Percentiles rank a stretch among this genome's conserved stretches.
These are phyloP conservation scores for Suhomyces choctaworum DNA, from an alignment of 1,139 yeast species.

Conservation along the genomic window DNA sequence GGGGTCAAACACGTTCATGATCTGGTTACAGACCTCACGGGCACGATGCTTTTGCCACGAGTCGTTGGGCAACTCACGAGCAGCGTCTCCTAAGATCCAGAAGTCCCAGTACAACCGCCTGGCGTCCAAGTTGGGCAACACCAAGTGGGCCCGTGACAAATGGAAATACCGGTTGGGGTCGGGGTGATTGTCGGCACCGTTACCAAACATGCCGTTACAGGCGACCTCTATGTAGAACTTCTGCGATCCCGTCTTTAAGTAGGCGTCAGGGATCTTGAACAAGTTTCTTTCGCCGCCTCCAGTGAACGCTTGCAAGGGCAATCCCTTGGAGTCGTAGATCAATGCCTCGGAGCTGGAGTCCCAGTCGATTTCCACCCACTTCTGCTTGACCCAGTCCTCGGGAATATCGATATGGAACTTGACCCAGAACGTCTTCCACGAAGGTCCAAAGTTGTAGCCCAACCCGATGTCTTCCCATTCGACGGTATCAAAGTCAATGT, in stretches of 20 bases:
- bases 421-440: conserved; percentile 98
- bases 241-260: conserved; percentile 42
- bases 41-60: conserved; percentile 87
- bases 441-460: conserved; percentile 87
- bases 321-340: conserved; percentile 65
- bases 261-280: conserved; percentile 61
- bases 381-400: conserved; percentile 49
- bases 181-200: conserved; percentile 61
- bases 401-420: conserved; percentile 66
- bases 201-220: conserved; percentile 94
- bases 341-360: conserved; percentile 87
- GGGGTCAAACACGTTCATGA: conserved; percentile 79
- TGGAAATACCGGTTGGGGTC: conserved; percentile 72
- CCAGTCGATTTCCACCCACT: conserved; percentile 72
- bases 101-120: conserved; percentile 76
- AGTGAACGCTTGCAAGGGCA: conserved; percentile 79
- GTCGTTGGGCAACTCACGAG: conserved; percentile 75
- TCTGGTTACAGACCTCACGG: conserved; percentile 69
- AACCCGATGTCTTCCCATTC: conserved; percentile 62
- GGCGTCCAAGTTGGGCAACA: conserved; percentile 80
- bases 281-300: conserved; percentile 82
- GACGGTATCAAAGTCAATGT: conserved; percentile 49
- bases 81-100: conserved; percentile 88
- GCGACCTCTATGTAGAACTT: conserved; percentile 84
- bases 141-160: conserved; percentile 70